phyloP scores from a whole-genome alignment of 495 filamentous ascomycete genomes.

The Neurospora sp. region DNA sequence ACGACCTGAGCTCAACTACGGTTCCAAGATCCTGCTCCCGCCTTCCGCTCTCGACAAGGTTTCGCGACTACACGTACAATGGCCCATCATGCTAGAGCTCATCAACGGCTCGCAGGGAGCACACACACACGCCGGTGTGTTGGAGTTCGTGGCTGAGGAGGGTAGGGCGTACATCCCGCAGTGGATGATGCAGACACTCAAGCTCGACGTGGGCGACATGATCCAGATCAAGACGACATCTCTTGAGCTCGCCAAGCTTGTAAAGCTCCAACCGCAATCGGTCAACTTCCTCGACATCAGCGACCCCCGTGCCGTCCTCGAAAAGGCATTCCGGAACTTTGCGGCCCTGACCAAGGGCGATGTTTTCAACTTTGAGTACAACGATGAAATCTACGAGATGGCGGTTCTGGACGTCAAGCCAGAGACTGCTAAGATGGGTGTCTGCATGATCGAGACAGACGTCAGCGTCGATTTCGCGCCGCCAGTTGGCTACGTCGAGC shows the following conservation, averaged over 20 bases:
- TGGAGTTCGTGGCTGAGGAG: conserved; percentile 97
- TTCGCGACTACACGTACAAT: conserved; percentile 90
- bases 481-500: conserved; percentile 88
- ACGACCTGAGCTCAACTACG: conserved; percentile 82
- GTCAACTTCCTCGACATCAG: conserved; percentile 88
- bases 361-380: conserved; percentile 90
- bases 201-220: conserved; percentile 83
- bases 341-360: conserved; percentile 85
- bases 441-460: conserved; percentile 94
- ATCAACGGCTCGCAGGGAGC: conserved; percentile 71
- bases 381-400: conserved; percentile 85
- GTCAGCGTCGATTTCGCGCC: conserved; percentile 90
- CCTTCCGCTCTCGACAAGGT: conserved; percentile 93
- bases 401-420: conserved; percentile 90
- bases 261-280: conserved; percentile 92
- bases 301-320: conserved; percentile 95
- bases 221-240: conserved; percentile 91
- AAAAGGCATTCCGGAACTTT: conserved; percentile 92
- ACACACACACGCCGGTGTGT: conserved; percentile 82
- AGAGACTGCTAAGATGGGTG: conserved; percentile 58
- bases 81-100: conserved; percentile 94
- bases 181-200: conserved; percentile 93
- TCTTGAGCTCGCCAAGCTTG: conserved; percentile 75
- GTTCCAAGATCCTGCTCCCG: conserved; percentile 93
- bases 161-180: conserved; percentile 91